Evolutionary conservation across 805 yeast genomes (phyloP).

Genomic region (Candida corydali): DNA sequence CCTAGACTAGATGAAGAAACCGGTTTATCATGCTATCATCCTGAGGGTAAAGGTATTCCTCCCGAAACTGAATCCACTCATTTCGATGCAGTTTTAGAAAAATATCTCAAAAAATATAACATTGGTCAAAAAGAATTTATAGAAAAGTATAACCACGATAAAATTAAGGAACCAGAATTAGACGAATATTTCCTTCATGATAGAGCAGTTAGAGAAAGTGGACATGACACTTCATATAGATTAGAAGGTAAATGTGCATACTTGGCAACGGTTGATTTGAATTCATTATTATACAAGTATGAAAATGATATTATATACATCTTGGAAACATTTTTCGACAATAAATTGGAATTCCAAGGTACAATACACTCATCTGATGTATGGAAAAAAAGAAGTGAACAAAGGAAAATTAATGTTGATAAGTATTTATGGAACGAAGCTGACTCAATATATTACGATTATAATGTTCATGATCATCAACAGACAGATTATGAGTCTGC

Average conservation of each 20-base stretch:
- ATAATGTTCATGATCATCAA: conserved; percentile 53
- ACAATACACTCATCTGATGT: conserved; percentile 38
- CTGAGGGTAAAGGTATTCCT: conserved; percentile 89
- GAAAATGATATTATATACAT: conserved; percentile 76
- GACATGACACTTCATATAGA: conserved; percentile 92
- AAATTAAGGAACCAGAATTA: conserved; percentile 68
- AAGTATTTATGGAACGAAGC: conserved; percentile 82
- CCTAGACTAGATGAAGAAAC: conserved; percentile 74
- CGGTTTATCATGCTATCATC: conserved; percentile 86
- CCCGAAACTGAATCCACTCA: conserved; percentile 95
- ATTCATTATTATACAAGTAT: conserved; percentile 81
- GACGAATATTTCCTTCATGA: conserved; percentile 90
- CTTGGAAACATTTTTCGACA: conserved; percentile 53
- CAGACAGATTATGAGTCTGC: conserved; percentile 77
- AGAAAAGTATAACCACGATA: conserved; percentile 59
- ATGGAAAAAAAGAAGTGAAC: conserved; percentile 63
- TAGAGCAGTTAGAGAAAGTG: conserved; percentile 92
- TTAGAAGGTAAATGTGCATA: conserved; percentile 87
- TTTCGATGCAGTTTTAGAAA: conserved; percentile 65
- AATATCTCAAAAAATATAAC: conserved; percentile 62
- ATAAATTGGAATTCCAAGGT: conserved; percentile 28
- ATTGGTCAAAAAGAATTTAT: conserved; percentile 58
- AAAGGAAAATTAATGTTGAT: conserved; percentile 53
- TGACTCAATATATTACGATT: conserved; percentile 78
- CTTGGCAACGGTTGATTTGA: conserved; percentile 86